These are phyloP conservation scores for Lentinula sp. DNA, from an alignment of 768 basidiomycete genomes.

Conservation along the genomic window DNA sequence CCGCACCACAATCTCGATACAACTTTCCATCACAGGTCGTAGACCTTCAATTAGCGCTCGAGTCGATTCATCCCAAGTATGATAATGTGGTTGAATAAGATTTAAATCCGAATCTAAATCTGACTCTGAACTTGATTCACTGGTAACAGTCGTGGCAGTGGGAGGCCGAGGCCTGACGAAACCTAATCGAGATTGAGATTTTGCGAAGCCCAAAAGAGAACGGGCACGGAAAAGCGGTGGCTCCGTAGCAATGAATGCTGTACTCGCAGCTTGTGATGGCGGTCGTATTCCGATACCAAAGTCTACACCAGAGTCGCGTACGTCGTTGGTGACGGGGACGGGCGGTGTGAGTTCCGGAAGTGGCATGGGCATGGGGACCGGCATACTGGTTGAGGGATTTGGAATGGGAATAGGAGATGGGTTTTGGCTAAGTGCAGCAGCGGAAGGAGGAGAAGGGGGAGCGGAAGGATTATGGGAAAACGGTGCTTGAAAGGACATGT, in stretches of 20 bases:
- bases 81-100: neutral
- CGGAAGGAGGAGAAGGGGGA: neutral
- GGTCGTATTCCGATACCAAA: neutral
- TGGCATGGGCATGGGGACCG: neutral
- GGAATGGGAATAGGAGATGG: neutral
- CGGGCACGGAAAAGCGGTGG: neutral
- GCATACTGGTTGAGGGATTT: neutral
- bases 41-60: neutral
- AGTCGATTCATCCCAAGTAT: neutral
- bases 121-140: neutral
- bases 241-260: neutral
- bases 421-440: neutral
- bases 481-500: constrained; percentile 2
- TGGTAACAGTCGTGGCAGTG: neutral
- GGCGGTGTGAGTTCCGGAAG: neutral
- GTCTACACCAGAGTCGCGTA: neutral
- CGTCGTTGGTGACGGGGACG: neutral
- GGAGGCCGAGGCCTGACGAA: neutral
- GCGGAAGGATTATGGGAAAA: neutral
- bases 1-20: constrained; percentile 1
- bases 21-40: constrained; percentile 1
- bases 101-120: neutral
- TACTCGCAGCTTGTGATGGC: neutral
- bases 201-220: neutral
- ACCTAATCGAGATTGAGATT: neutral